Evolutionary conservation across 129 eudicot genomes (phyloP), one percentile per base, ranked within the genome.

Genomic region (Arctium lappa): DNA sequence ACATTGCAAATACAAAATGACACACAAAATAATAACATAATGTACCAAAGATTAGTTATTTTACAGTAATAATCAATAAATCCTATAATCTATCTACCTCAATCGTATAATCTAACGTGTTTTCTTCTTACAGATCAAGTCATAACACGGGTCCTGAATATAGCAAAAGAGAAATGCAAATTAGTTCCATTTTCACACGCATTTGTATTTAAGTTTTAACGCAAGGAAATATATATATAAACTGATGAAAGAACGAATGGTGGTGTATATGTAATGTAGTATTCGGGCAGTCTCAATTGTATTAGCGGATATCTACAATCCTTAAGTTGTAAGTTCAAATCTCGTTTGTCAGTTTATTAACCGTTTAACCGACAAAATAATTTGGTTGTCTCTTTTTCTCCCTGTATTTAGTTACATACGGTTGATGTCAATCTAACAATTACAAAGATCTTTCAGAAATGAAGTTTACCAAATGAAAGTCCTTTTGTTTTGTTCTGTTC

Each of bases 121-220:
- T 60, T 48, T 10, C 82, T 84, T 60, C 70, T 39, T 31, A 74
- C 32, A 56, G 22, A 53, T 84, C 80, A 84, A 65, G 62, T 34
- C 76, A 33, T 72, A 69, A 79, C 87, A 42, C 87, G 87, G 29
- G 80, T 73, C 80, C 87, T 84, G 69, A 27, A 44, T 18, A 42
- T 73, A 4, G 46, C 56, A 72, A 7, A 72, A 78, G 8, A 8
- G 38, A 30, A 13, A 56, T 27, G 68, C 74, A 84, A 42, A 34
- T 83, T 77, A 78, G 68, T 48, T 73, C 60, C 77, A 29, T 42
- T 18, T 74, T n/a, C 12, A 9, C 27, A 66, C 12, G 5, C 6
- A 8, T 66, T 8, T 22, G 5, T 60, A 18, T n/a, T 11, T 5
- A 60, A 60, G 29, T 18, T 29, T 18, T 0, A 1, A 18, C 15